Evolutionary conservation across 257 asterid genomes (phyloP), one percentile per base, ranked within the genome.

Genomic region (Ocimum tenuiflorum): DNA sequence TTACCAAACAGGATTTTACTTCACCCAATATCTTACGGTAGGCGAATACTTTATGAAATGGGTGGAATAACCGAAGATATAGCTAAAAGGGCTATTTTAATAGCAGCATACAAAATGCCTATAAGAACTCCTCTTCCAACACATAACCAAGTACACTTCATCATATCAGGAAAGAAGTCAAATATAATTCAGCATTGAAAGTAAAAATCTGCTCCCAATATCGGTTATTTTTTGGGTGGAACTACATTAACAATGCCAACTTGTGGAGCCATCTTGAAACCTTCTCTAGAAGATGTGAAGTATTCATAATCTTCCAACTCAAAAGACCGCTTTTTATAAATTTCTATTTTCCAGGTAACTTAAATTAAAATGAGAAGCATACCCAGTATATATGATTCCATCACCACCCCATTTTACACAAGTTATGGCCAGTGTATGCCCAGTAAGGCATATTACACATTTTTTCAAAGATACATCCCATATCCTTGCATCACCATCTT

Each of bases 401-500:
- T 92, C 97, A 54, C 99, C 97, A 45, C 99, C 91, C 99, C 99
- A 92, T 77, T 87, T 92, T 63, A 92, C 96, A 70, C 99, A 92
- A 31, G 99, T 92, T 75, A 92, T 73, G 76, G 99, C 95, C 71
- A 86, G 94, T 42, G 96, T 87, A 70, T 92, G 99, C 36, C 99
- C 97, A 20, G 86, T 81, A 68, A 92, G 96, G 73, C 79, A 77
- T 68, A 84, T 80, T 70, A 84, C 75, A 77, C 90, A 87, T 78
- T 81, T 87, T 81, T 72, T 89, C 73, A 80, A 70, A 29, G 85
- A 39, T 65, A 79, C 86, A 73, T 92, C 99, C 99, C 97, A 92
- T 78, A 92, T 92, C 70, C 97, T 89, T 51, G 99, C 96, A 87
- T 89, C 96, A 33, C 99, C 99, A 79, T 92, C 99, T 86, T 92